A percentile compares a stretch with the other conserved stretches of the same genome.
Evolutionary conservation across 257 asterid genomes (phyloP).

Genomic region (Parsonsia alboflavescens): DNA sequence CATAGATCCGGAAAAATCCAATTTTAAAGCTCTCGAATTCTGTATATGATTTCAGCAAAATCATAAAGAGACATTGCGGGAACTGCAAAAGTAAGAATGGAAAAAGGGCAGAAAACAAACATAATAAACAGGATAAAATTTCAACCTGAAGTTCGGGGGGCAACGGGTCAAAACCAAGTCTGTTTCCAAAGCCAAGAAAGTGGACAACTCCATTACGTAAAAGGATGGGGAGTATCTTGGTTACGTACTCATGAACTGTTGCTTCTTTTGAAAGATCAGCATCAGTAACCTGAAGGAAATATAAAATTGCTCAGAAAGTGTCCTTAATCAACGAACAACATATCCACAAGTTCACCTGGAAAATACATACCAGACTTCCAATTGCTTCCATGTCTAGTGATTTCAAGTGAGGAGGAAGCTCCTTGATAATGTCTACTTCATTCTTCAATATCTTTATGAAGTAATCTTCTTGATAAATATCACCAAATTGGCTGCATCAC

Average conservation of each 20-base stretch:
- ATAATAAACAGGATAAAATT: background rate
- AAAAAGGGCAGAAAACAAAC: background rate
- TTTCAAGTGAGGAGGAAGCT: slow-evolving; percentile 61
- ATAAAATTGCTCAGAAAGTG: slow-evolving; percentile 7
- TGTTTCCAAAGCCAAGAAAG: slow-evolving; percentile 91
- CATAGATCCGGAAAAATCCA: background rate
- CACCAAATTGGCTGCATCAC: slow-evolving; percentile 74
- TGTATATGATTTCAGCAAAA: background rate
- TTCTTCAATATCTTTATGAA: slow-evolving; percentile 54
- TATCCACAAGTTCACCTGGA: slow-evolving; percentile 5
- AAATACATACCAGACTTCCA: slow-evolving; percentile 66
- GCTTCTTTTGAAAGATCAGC: slow-evolving; percentile 92
- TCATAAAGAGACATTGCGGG: background rate
- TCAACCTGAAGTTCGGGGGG: slow-evolving; percentile 74
- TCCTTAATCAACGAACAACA: slow-evolving; percentile 5
- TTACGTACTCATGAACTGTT: slow-evolving; percentile 61
- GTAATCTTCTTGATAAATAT: slow-evolving; percentile 77
- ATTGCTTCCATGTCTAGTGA: slow-evolving; percentile 62
- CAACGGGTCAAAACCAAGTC: slow-evolving; percentile 80
- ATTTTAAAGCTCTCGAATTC: background rate
- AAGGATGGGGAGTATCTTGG: slow-evolving; percentile 58
- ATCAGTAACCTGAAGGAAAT: slow-evolving; percentile 65
- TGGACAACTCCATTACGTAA: slow-evolving; percentile 65
- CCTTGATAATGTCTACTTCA: slow-evolving; percentile 61
- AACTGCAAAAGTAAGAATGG: background rate